phyloP scores from a whole-genome alignment of 2,329 filamentous ascomycete species.

The Chrysoporthe puriensis region DNA sequence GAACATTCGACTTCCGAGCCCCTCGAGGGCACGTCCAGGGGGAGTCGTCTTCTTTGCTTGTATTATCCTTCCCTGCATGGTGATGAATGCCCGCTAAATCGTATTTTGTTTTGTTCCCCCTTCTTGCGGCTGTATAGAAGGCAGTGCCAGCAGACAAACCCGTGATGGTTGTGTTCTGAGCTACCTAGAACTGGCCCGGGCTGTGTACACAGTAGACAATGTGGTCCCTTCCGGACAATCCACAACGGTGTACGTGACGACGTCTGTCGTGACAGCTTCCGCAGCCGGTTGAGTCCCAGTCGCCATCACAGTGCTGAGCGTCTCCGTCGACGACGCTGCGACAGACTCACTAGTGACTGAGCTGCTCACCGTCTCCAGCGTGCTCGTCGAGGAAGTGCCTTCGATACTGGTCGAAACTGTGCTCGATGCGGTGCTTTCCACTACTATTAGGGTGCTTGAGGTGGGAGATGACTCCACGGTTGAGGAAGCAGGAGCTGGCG shows the following conservation, averaged over 20 bases:
- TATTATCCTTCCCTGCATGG: background rate
- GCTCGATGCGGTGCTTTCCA: background rate
- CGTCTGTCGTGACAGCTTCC: background rate
- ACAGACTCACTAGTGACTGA: background rate
- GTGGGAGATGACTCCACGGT: background rate
- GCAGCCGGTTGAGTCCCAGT: background rate
- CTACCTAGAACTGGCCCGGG: background rate
- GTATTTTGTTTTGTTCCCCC: background rate
- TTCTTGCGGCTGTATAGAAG: background rate
- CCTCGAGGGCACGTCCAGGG: background rate
- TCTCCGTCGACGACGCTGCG: background rate
- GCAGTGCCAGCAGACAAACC: background rate
- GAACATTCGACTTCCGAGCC: background rate
- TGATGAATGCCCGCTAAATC: background rate
- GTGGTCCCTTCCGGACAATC: conserved; percentile 2
- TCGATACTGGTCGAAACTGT: background rate
- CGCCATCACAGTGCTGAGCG: background rate
- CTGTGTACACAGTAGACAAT: conserved; percentile 2
- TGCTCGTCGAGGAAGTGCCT: background rate
- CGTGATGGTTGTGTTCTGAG: background rate
- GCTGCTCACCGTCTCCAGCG: background rate
- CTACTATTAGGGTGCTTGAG: background rate
- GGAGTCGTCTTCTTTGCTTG: background rate
- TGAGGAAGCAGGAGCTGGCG: background rate
- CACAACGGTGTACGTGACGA: background rate